Evolutionary conservation across 1,284 basidiomycete species (phyloP), one percentile per base, ranked within the genome.

Genomic region (Fomitopsis pinicola): DNA sequence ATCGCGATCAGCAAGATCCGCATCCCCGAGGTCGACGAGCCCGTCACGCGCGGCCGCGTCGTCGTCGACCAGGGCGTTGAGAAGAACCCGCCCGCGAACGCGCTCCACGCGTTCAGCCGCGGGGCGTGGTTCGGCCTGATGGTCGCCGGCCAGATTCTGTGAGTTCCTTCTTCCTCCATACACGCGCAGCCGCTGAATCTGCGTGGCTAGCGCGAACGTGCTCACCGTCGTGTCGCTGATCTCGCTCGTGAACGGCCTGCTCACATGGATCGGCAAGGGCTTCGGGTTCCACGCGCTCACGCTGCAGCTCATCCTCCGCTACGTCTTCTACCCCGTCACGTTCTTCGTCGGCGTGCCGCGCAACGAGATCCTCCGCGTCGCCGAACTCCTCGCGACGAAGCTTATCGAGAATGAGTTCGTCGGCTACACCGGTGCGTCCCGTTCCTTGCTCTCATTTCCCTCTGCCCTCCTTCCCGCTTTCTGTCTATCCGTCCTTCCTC

Each of bases 1-100:
- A 94, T 97, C 71, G 86, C 94, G 2, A 94, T 96, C 67, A 89
- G 88, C 72, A 97, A 97, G 77, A 79, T 95, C 69, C 88, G 93
- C 54, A 70, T 88, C 22, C 94, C 94, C 2, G 94, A 97, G 77
- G 75, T 81, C 48, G 92, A 95, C 54, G 89, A 92, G 68, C 92
- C 94, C 52, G 82, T 95, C 59, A 96, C 95, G 38, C 87, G 91
- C 57, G 94, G 94, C 19, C 83, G 78, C 36, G 83, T 95, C 64
- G 82, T 89, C 60, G 82, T 96, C 59, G 89, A 94, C 72, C 87
- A 91, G 66, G 91, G 91, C 55, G 78, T 83, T 53, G 75, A 81
- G 44, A 80, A 84, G 66, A 75, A 83, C 67, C 66, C 63, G 10
- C 78, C 91, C 69, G 87, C 84, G 48, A 95, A 95, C 70, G 88